Evolutionary conservation across 2,329 filamentous ascomycete genomes (phyloP), one percentile per base, ranked within the genome.

Genomic region (Pseudogymnoascus sp.): DNA sequence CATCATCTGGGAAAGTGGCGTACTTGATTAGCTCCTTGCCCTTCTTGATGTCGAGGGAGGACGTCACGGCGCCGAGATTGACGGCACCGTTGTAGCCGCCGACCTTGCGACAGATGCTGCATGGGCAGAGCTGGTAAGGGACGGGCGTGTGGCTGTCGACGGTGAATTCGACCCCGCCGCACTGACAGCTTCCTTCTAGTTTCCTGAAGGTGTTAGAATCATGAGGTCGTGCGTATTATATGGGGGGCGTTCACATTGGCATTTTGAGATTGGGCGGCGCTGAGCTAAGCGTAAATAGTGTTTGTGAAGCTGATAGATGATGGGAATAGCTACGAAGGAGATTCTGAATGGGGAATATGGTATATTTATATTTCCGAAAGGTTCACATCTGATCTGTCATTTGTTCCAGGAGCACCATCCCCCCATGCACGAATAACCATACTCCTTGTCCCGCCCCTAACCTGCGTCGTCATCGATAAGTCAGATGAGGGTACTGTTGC

Each of bases 131-230:
- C 66, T 80, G 77, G 63, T 79, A 80, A 0, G 78, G 78, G 0
- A 78, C 76, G 0, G 78, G 78, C 0, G 77, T 79, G 35, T 76
- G 71, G 2, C 76, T 79, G 60, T 78, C 66, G 6, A 79, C 69
- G 3, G 71, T 73, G 65, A 79, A 80, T 69, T 78, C 72, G n/a
- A 80, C 70, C 37, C 71, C 70, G 60, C 78, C 78, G 65, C 77
- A 80, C 67, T 79, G 78, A 70, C 77, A 80, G 67, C 76, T 79
- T 66, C 78, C 78, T 64, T 78, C 69, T 6, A 80, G 75, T 67
- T 74, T 74, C 73, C 77, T 80, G 37, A 21, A 18, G 58, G 8
- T 52, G 27, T 52, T 52, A 52, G 45, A 25, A 45, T 9, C 13
- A 9, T 6, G 40, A 27, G 2, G 25, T 12, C 8, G 4, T 1